Evolutionary conservation across 1,284 basidiomycete genomes (phyloP), one percentile per base, ranked within the genome.

Genomic region (Moesziomyces antarcticus): DNA sequence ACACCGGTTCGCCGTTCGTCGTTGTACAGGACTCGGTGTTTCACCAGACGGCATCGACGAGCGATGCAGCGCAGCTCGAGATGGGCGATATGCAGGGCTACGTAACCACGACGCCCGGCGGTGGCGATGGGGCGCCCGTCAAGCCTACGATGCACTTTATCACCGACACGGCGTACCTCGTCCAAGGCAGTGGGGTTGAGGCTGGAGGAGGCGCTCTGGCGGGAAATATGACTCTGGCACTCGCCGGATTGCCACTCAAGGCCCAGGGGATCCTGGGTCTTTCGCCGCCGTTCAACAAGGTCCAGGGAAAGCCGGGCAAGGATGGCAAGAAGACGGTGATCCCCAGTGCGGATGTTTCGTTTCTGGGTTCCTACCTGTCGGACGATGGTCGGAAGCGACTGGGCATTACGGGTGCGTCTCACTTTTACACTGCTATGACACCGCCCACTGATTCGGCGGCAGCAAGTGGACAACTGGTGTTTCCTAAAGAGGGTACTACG

Each of bases 1-100:
- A 73, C 27, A 67, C 64, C 0, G 70, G 70, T 0, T 73, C 70
- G 3, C 64, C 70, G 16, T 73, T 73, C 21, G 30, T 73, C 11
- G 50, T 60, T 0, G 13, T 73, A 0, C 60, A 73, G 8, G 43
- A 58, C 0, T 11, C 30, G 3, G 14, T 25, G 0, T 67, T 60
- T 47, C 56, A 37, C 24, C 0, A 10, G 0, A 54, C 45, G 9
- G 5, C 49, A 0, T 44, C 56, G 5, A 73, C 70, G 16, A 14
- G 9, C 8, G 24, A 24, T 16, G 21, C 20, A 10, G n/a, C 13
- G 1, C 58, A 57, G 25, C 51, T 52, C 2, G 48, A 57, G 22
- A 18, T 58, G 16, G 27, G 22, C 11, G 33, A 37, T 13, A 44
- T 13, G 1, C n/a, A 16, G 3, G 60, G 60, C 0, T 73, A 54